These are phyloP conservation scores for Euphorbia pulcherrima DNA, from an alignment of 345 rosid species.

Conservation along the genomic window DNA sequence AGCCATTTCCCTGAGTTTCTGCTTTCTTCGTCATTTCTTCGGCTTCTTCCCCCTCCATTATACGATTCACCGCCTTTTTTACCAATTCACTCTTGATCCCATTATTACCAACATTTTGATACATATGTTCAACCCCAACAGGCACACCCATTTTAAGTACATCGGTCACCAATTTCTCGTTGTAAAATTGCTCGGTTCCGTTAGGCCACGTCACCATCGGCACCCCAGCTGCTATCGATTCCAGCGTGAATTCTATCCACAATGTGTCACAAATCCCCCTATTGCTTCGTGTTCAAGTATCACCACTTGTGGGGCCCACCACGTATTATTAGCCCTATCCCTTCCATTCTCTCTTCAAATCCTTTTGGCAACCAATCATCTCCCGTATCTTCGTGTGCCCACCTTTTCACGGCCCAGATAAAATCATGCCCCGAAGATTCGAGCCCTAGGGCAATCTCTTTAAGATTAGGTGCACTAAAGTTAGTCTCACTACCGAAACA, in stretches of 20 bases:
- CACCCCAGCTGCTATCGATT: slow-evolving; percentile 41
- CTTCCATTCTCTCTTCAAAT: slow-evolving; percentile 15
- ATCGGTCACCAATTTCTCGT: slow-evolving; percentile 47
- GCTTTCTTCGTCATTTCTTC: slow-evolving; percentile 38
- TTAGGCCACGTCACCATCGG: slow-evolving; percentile 69
- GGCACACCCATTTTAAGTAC: slow-evolving; percentile 41
- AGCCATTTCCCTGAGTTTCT: neutral
- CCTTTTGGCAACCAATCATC: slow-evolving; percentile 36
- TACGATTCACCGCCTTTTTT: slow-evolving; percentile 35
- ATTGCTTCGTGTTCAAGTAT: slow-evolving; percentile 59
- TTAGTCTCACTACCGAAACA: slow-evolving; percentile 34
- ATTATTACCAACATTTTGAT: too few relatives aligned
- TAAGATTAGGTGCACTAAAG: slow-evolving; percentile 29
- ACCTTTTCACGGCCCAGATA: slow-evolving; percentile 42
- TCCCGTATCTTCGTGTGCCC: slow-evolving; percentile 18
- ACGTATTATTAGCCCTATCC: slow-evolving; percentile 28
- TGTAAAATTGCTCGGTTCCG: slow-evolving; percentile 52
- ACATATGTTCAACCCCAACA: slow-evolving; percentile 43
- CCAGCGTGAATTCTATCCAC: slow-evolving; percentile 71
- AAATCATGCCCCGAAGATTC: slow-evolving; percentile 40
- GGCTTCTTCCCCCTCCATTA: slow-evolving; percentile 46
- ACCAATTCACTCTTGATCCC: slow-evolving; percentile 36
- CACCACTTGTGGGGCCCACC: slow-evolving; percentile 58
- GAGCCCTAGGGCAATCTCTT: slow-evolving; percentile 39
- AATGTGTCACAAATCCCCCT: slow-evolving; percentile 63